A percentile compares a stretch with the other conserved stretches of the same genome.
Conservation (phyloP, 2,329 filamentous ascomycete species). For the Apiospora pterosperma region DNA sequence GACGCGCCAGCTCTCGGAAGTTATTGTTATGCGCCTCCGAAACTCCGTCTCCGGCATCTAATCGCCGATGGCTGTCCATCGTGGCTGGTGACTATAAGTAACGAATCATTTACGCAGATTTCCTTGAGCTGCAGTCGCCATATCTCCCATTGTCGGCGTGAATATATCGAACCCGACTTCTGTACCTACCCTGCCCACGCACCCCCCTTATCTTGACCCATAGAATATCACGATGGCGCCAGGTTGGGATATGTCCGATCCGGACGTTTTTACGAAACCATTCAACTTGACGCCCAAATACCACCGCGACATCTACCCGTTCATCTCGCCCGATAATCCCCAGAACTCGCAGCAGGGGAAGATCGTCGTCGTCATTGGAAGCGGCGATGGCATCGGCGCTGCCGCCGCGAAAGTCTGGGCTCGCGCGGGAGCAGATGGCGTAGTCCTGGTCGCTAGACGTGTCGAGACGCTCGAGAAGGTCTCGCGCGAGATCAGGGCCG, state of each 20-base stretch:
- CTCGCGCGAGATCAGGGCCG: not conserved
- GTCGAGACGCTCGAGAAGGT: slow-evolving; percentile 1
- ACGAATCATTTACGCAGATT: no score
- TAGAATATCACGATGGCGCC: not conserved
- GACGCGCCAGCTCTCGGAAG: not conserved
- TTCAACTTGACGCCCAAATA: slow-evolving; percentile 5
- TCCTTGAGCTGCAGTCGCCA: not conserved
- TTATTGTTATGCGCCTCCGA: not conserved
- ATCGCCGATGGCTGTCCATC: not conserved
- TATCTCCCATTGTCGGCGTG: no score
- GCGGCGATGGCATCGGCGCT: not conserved
- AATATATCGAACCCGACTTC: no score
- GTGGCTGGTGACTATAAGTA: no score
- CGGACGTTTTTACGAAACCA: slow-evolving; percentile 5
- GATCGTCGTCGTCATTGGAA: not conserved
- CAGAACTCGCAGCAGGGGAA: not conserved
- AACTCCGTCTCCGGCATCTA: not conserved
- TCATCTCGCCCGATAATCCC: slow-evolving; percentile 1
- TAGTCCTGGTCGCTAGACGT: slow-evolving; percentile 3
- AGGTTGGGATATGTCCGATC: not conserved
- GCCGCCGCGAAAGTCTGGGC: not conserved
- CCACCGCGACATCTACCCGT: slow-evolving; percentile 5
- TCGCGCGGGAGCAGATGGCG: not conserved
- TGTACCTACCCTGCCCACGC: no score
- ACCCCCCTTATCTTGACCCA: not conserved